These are phyloP conservation scores for Acer saccharum DNA, from an alignment of 345 rosid genomes.

Conservation along the genomic window DNA sequence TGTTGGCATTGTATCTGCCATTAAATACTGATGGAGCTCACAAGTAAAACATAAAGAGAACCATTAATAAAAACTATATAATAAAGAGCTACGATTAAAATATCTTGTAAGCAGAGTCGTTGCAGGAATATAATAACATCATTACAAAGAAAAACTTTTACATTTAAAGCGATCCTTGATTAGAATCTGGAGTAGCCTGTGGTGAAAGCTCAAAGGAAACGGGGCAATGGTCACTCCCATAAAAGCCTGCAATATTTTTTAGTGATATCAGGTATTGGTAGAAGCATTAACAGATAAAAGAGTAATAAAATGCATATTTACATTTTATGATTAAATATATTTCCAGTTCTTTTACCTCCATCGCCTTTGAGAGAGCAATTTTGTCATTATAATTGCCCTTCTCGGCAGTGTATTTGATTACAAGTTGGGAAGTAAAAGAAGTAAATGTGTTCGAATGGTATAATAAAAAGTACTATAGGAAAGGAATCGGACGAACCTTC, in stretches of 20 bases:
- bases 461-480: not conserved
- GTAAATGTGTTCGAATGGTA: not conserved
- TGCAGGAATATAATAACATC: not conserved
- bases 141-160: conserved; percentile 18
- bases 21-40: not conserved
- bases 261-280: too few species aligned
- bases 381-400: not conserved
- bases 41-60: not conserved
- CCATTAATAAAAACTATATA: not conserved
- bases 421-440: not conserved
- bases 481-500: conserved; percentile 49
- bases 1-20: not conserved
- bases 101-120: not conserved
- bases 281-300: not conserved
- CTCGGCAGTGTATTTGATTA: not conserved
- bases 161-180: conserved; percentile 23
- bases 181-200: conserved; percentile 27
- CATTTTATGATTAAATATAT: not conserved
- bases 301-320: too few species aligned
- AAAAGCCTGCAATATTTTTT: conserved; percentile 55
- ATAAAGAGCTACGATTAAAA: not conserved
- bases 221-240: conserved; percentile 94
- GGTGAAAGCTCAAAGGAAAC: conserved; percentile 75
- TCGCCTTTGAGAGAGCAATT: not conserved
- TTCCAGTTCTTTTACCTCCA: not conserved